Conservation (phyloP, 148 eudicot species). For the Pouteria glomerata region DNA sequence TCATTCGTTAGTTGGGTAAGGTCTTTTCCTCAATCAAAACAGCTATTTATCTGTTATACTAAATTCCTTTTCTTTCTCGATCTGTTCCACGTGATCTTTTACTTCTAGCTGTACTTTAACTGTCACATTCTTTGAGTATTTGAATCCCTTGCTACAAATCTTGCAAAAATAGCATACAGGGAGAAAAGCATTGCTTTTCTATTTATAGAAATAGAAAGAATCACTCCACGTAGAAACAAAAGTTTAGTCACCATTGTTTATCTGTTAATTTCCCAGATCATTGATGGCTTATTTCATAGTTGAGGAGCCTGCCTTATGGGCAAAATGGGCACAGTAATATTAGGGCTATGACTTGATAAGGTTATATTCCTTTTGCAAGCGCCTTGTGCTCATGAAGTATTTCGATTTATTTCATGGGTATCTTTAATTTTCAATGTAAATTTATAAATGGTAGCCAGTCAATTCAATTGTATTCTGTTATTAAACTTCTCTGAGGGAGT, state of each 20-base stretch:
- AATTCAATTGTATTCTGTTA: background rate
- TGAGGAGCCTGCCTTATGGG: background rate
- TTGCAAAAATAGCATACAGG: background rate
- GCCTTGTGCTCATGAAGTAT: no score
- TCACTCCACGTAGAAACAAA: no score
- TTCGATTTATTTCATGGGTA: background rate
- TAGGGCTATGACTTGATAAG: background rate
- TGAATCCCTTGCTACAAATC: background rate
- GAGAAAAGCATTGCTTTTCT: background rate
- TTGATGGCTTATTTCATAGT: background rate
- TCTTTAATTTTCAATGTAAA: background rate
- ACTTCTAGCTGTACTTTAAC: background rate
- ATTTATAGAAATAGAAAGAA: background rate
- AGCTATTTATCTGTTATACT: slow-evolving; percentile 1
- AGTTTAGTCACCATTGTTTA: no score
- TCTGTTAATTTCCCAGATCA: background rate
- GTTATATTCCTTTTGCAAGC: no score
- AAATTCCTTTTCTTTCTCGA: background rate
- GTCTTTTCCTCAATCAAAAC: slow-evolving; percentile 14
- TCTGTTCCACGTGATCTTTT: background rate
- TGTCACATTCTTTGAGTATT: background rate
- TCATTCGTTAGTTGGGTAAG: slow-evolving; percentile 98
- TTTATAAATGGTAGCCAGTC: background rate
- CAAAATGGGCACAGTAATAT: background rate
- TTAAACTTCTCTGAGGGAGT: background rate